Base-by-base conservation (phyloP, 2,329 filamentous ascomycete genomes). In the Pseudogymnoascus sp. region DNA sequence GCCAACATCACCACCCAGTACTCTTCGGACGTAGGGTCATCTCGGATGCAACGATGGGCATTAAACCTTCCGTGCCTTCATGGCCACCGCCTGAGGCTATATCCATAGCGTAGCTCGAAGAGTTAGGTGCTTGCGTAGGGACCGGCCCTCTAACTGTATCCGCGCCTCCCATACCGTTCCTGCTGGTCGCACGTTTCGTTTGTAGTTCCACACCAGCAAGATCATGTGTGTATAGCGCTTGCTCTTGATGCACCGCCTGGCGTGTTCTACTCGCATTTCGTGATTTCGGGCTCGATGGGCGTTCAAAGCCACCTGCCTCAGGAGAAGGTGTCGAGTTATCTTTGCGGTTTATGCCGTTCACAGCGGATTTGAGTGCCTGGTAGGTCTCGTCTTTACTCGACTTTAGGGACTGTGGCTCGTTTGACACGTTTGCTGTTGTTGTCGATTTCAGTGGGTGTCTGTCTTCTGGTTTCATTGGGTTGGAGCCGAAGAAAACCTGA, bases 231-330 rank as follows among this genome's bases (percentile, higher is more conserved):
- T 59, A 19, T 26, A 62, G 21, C 13, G 23, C 42, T 33, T 23
- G 29, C 31, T 56, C 44, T 13, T 64, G 42, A 19, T 46, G n/a
- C 6, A 17, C 26, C 2, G 21, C 19, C 15, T 64, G 31, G 0
- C 60, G 29, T 13, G 17, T 64, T n/a, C 46, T 44, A 42, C 42
- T 62, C 19, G 59, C 59, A 64, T 44, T 64, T 7, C 40, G 59
- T 21, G 63, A 59, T 31, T 64, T 62, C 3, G 63, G 44, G 33
- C 35, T 26, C 2, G 26, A 40, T 29, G 63, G 60, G 29, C 63
- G 23, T n/a, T 62, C 15, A 44, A 56, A 33, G 6, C 15, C 33
- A 38, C 19, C 11, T 7, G 31, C 35, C 19, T 42, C 60, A 21
- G 29, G 42, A 5, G 40, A 29, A 7, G 37, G 60, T n/a, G 44